These are phyloP conservation scores for Peronospora farinosa DNA, from an alignment of 352 stramenopile genomes.

Conservation along the genomic window DNA sequence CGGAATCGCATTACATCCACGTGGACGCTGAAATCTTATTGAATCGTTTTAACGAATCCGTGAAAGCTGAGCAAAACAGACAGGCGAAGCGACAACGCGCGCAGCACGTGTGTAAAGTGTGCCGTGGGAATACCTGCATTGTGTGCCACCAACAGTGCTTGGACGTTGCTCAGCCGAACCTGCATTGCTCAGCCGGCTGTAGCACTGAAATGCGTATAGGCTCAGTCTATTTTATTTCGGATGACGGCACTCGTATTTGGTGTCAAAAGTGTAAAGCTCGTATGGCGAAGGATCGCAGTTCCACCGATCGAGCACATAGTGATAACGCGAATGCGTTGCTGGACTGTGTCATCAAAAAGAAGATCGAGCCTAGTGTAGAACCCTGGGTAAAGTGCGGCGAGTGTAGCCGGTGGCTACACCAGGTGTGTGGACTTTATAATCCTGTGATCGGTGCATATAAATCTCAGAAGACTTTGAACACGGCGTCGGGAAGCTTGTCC, in stretches of 20 bases:
- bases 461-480: slow-evolving; percentile 5
- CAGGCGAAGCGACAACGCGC: slow-evolving; percentile 37
- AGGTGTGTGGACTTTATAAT: slow-evolving; percentile 93
- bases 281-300: slow-evolving; percentile 29
- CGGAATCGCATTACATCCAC: slow-evolving; percentile 68
- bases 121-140: slow-evolving; percentile 60
- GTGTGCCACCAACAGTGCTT: slow-evolving; percentile 74
- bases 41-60: slow-evolving; percentile 55
- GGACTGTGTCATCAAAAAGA: slow-evolving; percentile 51
- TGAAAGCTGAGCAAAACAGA: slow-evolving; percentile 39
- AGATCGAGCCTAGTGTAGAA: slow-evolving; percentile 61
- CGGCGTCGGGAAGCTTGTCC: slow-evolving; percentile 6
- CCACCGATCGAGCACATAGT: slow-evolving; percentile 10
- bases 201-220: slow-evolving; percentile 74
- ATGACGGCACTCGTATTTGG: slow-evolving; percentile 76
- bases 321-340: slow-evolving; percentile 14
- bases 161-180: slow-evolving; percentile 45
- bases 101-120: slow-evolving; percentile 53
- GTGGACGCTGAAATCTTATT: slow-evolving; percentile 58
- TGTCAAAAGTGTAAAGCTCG: slow-evolving; percentile 65
- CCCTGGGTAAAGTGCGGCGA: slow-evolving; percentile 76
- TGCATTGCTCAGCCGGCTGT: slow-evolving; percentile 72
- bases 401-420: slow-evolving; percentile 83
- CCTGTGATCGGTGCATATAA: slow-evolving; percentile 53
- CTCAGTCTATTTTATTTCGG: slow-evolving; percentile 60